These are phyloP conservation scores for Hypomontagnella submonticulosa DNA, from an alignment of 495 filamentous ascomycete species.

Conservation along the genomic window DNA sequence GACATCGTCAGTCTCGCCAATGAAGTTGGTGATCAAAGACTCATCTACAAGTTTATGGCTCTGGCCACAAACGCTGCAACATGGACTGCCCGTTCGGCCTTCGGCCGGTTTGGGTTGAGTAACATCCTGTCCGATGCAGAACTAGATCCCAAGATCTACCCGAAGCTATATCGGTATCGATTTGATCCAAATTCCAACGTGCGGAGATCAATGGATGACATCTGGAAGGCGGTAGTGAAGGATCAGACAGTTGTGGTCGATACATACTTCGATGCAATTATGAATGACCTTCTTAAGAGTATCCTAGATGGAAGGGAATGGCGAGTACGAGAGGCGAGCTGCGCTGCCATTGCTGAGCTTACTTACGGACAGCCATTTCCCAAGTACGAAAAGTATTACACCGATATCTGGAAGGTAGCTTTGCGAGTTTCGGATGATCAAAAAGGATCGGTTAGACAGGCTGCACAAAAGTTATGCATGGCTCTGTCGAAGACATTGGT, in stretches of 20 bases:
- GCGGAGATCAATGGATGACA: constrained; percentile 93
- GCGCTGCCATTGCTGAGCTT: constrained; percentile 88
- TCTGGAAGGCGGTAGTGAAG: constrained; percentile 93
- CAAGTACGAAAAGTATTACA: constrained; percentile 84
- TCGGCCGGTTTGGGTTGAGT: constrained; percentile 92
- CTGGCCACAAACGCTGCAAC: constrained; percentile 92
- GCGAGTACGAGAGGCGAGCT: constrained; percentile 90
- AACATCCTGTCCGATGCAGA: constrained; percentile 90
- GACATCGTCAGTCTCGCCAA: constrained; percentile 93
- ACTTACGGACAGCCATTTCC: constrained; percentile 77
- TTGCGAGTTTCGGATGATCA: constrained; percentile 94
- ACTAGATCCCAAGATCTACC: constrained; percentile 91
- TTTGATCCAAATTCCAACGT: constrained; percentile 96
- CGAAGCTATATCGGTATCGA: constrained; percentile 91
- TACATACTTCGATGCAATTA: constrained; percentile 82
- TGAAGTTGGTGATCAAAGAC: constrained; percentile 91
- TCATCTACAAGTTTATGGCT: constrained; percentile 98
- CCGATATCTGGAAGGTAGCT: constrained; percentile 81
- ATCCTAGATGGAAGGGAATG: constrained; percentile 87
- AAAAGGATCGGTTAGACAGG: constrained; percentile 85
- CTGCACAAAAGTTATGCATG: constrained; percentile 83
- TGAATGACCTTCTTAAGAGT: constrained; percentile 83
- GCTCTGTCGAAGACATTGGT: constrained; percentile 84
- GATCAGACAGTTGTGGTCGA: constrained; percentile 79
- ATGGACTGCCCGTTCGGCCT: constrained; percentile 94